These are phyloP conservation scores for Cicer arietinum DNA, from an alignment of 306 rosid species.

Conservation along the genomic window DNA sequence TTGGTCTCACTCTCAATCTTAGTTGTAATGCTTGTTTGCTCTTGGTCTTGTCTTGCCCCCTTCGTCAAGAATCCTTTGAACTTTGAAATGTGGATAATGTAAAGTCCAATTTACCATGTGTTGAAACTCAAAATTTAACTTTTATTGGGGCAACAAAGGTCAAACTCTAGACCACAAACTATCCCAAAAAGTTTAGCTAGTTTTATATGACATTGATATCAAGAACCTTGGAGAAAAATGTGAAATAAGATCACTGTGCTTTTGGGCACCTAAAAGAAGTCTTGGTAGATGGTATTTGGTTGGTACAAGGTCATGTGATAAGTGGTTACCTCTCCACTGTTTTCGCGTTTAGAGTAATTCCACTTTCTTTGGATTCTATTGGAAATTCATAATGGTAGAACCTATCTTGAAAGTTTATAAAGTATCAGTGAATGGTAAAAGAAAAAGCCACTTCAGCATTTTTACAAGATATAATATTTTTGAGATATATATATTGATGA, in stretches of 20 bases:
- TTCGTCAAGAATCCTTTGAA: not conserved
- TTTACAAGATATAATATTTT: slow-evolving; percentile 8
- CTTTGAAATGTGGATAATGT: not conserved
- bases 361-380: slow-evolving; percentile 1
- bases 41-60: not conserved
- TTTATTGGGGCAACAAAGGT: not conserved
- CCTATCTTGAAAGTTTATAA: not conserved
- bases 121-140: not conserved
- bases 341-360: not conserved
- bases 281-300: slow-evolving; percentile 2
- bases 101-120: slow-evolving; percentile 1
- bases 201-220: not conserved
- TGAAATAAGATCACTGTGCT: not conserved
- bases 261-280: not conserved
- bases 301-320: not conserved
- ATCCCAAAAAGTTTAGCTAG: not conserved
- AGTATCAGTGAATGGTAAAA: not conserved
- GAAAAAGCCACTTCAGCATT: not conserved
- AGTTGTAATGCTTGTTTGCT: not conserved
- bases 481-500: slow-evolving; percentile 1
- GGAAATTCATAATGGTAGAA: not conserved
- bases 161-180: slow-evolving; percentile 4
- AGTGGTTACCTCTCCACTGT: slow-evolving; percentile 13
- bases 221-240: not conserved
- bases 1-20: not conserved